Base-by-base conservation (phyloP, 1,284 basidiomycete genomes). In the Tilletiaria anomala region DNA sequence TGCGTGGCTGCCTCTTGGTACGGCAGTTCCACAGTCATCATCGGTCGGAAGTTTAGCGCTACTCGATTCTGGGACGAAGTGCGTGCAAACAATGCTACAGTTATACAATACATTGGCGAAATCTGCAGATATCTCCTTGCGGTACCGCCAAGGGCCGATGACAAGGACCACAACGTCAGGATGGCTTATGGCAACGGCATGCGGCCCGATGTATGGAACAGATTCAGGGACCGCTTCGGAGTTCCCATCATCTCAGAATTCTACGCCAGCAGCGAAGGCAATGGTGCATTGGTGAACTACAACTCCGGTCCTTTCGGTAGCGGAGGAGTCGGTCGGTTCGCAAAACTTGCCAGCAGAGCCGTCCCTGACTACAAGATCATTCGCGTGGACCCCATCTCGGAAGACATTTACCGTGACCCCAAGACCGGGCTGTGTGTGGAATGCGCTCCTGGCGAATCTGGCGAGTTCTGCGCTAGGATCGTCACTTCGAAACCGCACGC, bases 141-240 rank as follows among this genome's bases (percentile, higher is more conserved):
- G 2, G 51, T 56, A 1, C 66, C 67, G 1, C 65, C 67, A 2
- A 47, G 45, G 6, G 53, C 57, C 2, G 23, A 45, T 1, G 67
- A 68, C 54, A 66, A 61, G 56, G 37, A 65, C 36, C 67, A 68
- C 53, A 56, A 54, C 4, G 63, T 68, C n/a, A 45, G 53, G n/a
- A 53, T 68, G 50, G 65, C 64, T n/a, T 68, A 67, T 40, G 66
- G 67, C 0, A 68, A 68, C 48, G 67, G 67, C 4, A 65, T 64
- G 55, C 49, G 67, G 1, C 61, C 52, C 22, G 66, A 68, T 20
- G 67, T 68, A 1, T 68, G 67, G 67, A 52, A 61, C 20, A 60
- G 56, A 40, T 68, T 68, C 58, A 42, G 65, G 6, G 61, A 68
- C 21, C 40, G 67, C 1, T 68, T 58, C 39, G 60, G 57, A 18